Conservation (phyloP, 2,329 filamentous ascomycete genomes). For the Apiospora hydei region DNA sequence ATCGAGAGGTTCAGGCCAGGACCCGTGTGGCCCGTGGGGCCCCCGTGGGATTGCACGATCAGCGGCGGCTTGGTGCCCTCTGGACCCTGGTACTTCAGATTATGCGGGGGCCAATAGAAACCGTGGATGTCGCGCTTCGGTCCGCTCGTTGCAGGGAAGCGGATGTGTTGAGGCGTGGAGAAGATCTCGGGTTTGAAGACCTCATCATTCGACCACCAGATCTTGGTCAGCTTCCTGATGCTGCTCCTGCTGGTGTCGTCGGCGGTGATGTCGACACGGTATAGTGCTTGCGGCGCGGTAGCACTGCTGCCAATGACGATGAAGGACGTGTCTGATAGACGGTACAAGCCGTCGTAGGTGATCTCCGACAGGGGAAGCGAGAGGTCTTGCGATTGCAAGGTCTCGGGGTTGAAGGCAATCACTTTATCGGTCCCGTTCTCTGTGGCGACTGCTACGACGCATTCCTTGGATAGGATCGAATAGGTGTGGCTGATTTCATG, state of each 20-base stretch:
- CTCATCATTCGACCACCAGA: not conserved
- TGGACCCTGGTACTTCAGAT: slow-evolving; percentile 50
- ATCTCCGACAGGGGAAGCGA: not conserved
- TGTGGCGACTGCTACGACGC: not conserved
- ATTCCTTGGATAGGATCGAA: not conserved
- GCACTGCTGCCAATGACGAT: not conserved
- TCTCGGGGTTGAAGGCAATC: slow-evolving; percentile 1
- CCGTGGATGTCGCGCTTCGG: slow-evolving; percentile 48
- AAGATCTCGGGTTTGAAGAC: not conserved
- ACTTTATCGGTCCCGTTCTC: not conserved
- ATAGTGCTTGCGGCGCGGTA: not conserved
- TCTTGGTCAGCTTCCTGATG: not conserved
- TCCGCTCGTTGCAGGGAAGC: slow-evolving; percentile 28
- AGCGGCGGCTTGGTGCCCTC: slow-evolving; percentile 52
- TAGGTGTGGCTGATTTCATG: not conserved
- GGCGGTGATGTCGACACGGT: not conserved
- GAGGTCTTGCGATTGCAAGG: not conserved
- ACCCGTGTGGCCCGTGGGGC: slow-evolving; percentile 53
- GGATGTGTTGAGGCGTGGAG: not conserved
- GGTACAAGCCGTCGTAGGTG: not conserved
- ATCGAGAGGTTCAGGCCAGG: slow-evolving; percentile 52
- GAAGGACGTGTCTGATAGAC: not conserved
- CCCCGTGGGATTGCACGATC: slow-evolving; percentile 59
- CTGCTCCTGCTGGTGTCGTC: not conserved
- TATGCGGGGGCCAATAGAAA: slow-evolving; percentile 58